Percentiles rank a stretch among this genome's conserved stretches.
phyloP scores from a whole-genome alignment of 176 grass and related monocot genomes.

The Aegilops tauschii region DNA sequence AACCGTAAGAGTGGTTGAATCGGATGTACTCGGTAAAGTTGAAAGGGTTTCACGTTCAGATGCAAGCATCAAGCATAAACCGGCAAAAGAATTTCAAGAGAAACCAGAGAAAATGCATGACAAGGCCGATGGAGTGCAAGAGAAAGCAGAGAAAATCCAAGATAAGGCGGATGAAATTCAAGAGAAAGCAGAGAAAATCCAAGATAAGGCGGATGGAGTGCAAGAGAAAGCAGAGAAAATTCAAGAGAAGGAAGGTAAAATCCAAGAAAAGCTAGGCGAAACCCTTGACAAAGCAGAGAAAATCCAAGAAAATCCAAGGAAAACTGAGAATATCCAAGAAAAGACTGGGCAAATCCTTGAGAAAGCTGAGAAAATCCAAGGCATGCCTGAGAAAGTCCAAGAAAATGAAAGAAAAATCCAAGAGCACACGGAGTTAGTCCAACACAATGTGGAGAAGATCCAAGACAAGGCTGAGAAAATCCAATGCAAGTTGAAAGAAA shows the following conservation, averaged over 20 bases:
- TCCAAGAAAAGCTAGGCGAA: neutral
- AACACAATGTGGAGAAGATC: slow-evolving; percentile 12
- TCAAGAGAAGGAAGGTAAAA: neutral
- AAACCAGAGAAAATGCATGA: slow-evolving; percentile 6
- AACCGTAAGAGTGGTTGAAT: slow-evolving; percentile 44
- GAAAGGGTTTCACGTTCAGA: slow-evolving; percentile 26
- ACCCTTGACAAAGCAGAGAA: neutral
- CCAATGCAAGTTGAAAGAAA: slow-evolving; percentile 19
- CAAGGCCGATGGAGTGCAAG: neutral
- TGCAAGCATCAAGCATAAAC: slow-evolving; percentile 33
- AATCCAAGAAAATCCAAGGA: neutral
- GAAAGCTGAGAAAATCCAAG: neutral
- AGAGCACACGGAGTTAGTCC: neutral
- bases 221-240: slow-evolving; percentile 3
- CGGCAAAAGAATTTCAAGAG: neutral
- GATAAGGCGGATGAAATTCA: neutral
- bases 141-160: slow-evolving; percentile 9
- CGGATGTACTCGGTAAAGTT: slow-evolving; percentile 27
- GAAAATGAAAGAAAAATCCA: slow-evolving; percentile 1
- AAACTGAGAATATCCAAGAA: slow-evolving; percentile 1
- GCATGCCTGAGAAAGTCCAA: slow-evolving; percentile 9
- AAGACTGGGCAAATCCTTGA: neutral
- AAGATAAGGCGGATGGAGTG: neutral
- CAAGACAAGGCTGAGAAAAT: slow-evolving; percentile 19
- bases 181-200: neutral